Percentiles rank a stretch among this genome's conserved stretches.
Conservation (phyloP, 176 grass and related monocot species). For the Aegilops sharonensis region DNA sequence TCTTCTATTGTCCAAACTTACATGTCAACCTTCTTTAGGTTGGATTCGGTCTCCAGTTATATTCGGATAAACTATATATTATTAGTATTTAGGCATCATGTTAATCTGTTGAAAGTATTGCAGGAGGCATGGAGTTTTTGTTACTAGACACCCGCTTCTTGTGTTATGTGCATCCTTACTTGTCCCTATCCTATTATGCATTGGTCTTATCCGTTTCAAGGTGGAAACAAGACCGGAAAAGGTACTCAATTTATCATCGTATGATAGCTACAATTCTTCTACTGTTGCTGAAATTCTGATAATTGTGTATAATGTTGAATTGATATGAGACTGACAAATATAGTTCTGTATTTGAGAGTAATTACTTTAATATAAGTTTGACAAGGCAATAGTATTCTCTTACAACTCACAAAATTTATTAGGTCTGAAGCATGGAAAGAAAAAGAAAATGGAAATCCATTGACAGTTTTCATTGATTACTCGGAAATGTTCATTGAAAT, state of each 20-base stretch:
- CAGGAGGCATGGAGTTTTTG: slow-evolving; percentile 82
- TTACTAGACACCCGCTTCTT: slow-evolving; percentile 71
- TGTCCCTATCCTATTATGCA: slow-evolving; percentile 80
- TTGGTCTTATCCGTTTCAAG: slow-evolving; percentile 84
- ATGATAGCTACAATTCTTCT: not conserved
- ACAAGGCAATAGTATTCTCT: not conserved
- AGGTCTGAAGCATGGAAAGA: not conserved
- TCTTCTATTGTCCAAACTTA: slow-evolving; percentile 78
- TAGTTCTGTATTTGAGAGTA: slow-evolving; percentile 4
- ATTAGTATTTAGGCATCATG: slow-evolving; percentile 21
- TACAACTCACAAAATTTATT: not conserved
- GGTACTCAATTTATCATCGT: slow-evolving; percentile 43
- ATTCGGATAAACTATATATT: slow-evolving; percentile 30
- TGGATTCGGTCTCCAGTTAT: slow-evolving; percentile 23
- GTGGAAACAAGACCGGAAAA: slow-evolving; percentile 90
- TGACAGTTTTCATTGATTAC: not conserved
- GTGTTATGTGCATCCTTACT: slow-evolving; percentile 76
- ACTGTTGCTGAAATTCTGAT: slow-evolving; percentile 19
- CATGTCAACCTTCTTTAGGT: slow-evolving; percentile 93
- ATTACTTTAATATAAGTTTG: not conserved
- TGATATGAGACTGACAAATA: not conserved
- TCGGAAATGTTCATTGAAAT: not conserved
- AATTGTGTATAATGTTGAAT: not conserved
- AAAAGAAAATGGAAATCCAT: not conserved
- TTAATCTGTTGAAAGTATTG: slow-evolving; percentile 43